Base-by-base conservation (phyloP, 345 rosid species). In the Eucalyptus polybractea region DNA sequence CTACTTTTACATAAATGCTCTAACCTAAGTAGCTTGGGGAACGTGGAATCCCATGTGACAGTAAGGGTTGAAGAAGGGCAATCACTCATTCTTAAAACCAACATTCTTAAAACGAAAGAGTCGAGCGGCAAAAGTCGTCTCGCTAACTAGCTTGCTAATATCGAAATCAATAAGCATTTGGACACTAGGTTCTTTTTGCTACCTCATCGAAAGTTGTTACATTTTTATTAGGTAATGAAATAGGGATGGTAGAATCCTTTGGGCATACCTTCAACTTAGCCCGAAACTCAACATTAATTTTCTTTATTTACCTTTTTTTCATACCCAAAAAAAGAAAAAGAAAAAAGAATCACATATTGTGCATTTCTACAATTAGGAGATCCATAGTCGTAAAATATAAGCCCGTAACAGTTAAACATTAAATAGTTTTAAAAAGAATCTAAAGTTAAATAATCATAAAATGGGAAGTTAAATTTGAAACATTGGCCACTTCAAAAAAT, bases 71-170 rank as follows among this genome's bases (percentile, higher is more conserved):
- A 62, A 62, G 1, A 62, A 62, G 7, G 33, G 72, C 3, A 62
- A 62, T 62, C 33, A 27, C 72, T 62, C 17, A 29, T 29, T 13
- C 16, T 29, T 29, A 27, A 62, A 62, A 27, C 9, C 16, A 62
- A 29, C 16, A 27, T 62, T 27, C 31, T 13, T 29, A 27, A 29
- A 62, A 29, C 2, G 2, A 29, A 62, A 62, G 9, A 62, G 22
- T 37, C 3, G 7, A 33, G 25, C 0, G 1, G 10, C 33, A n/a
- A 15, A 65, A n/a, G 8, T 65, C 1, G 1, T 65, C 21, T 17
- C 0, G 1, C 21, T n/a, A 16, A n/a, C 16, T n/a, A 14, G 76
- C 76, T 65, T 72, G 44, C 44, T 33, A 72, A 72, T 72, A 40
- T 72, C 0, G 7, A 19, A 69, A n/a, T 72, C 21, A n/a, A 65